Percentiles rank a stretch among this genome's conserved stretches.
Evolutionary conservation across 352 stramenopile species (phyloP).

Genomic region (Pythium biforme): DNA sequence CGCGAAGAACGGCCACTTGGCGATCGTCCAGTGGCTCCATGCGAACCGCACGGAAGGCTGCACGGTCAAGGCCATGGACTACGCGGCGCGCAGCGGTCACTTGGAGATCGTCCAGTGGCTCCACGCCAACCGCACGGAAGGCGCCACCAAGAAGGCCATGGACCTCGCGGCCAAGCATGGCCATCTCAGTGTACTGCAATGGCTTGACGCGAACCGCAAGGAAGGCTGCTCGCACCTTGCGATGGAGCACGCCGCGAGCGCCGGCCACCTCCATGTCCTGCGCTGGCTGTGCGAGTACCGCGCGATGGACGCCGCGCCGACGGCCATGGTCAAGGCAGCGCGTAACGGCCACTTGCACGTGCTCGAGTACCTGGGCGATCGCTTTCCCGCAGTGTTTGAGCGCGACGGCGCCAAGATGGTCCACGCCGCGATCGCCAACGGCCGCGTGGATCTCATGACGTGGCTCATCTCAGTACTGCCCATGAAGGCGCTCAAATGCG

Average conservation of each 20-base stretch:
- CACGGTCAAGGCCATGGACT: slow-evolving; percentile 62
- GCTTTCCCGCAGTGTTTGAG: slow-evolving; percentile 52
- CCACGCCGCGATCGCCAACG: slow-evolving; percentile 58
- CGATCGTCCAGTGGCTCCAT: slow-evolving; percentile 71
- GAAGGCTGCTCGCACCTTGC: slow-evolving; percentile 34
- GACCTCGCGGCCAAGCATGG: slow-evolving; percentile 56
- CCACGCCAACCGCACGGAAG: slow-evolving; percentile 42
- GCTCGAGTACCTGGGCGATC: slow-evolving; percentile 42
- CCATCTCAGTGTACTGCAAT: slow-evolving; percentile 52
- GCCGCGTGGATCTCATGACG: slow-evolving; percentile 50
- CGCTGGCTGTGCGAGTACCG: slow-evolving; percentile 35
- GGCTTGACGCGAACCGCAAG: slow-evolving; percentile 27
- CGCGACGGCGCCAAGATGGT: slow-evolving; percentile 58
- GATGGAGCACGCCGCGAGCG: slow-evolving; percentile 27
- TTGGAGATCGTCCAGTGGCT: slow-evolving; percentile 62
- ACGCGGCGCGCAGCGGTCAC: slow-evolving; percentile 52
- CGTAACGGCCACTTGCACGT: slow-evolving; percentile 21
- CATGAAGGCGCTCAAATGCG: slow-evolving; percentile 68
- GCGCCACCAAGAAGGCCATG: slow-evolving; percentile 53
- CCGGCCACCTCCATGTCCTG: slow-evolving; percentile 29
- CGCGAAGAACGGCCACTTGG: slow-evolving; percentile 55
- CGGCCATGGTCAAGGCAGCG: slow-evolving; percentile 27
- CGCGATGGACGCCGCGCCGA: slow-evolving; percentile 10
- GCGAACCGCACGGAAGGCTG: slow-evolving; percentile 63
- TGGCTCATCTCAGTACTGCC: slow-evolving; percentile 61